These are phyloP conservation scores for Microdochium bolleyi DNA, from an alignment of 2,329 filamentous ascomycete genomes.

Conservation along the genomic window DNA sequence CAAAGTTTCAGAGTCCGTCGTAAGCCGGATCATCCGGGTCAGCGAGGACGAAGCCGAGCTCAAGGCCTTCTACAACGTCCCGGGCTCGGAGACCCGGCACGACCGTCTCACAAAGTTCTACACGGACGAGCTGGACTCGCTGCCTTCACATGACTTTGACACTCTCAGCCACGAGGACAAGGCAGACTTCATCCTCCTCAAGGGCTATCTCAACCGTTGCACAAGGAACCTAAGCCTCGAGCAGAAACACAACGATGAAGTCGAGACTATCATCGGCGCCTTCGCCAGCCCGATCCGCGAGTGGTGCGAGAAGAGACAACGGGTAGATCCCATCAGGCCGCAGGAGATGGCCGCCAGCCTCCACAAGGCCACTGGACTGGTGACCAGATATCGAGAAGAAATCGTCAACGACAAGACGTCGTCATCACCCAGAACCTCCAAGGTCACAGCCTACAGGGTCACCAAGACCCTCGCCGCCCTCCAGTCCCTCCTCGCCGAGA, in stretches of 20 bases:
- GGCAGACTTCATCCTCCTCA: constrained; percentile 41
- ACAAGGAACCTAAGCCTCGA: constrained; percentile 30
- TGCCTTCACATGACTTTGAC: constrained; percentile 25
- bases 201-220: constrained; percentile 32
- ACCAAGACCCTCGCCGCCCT: constrained; percentile 32
- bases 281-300: constrained; percentile 31
- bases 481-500: constrained; percentile 32
- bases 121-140: constrained; percentile 26
- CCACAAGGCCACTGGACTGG: constrained; percentile 20
- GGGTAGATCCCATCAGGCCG: constrained; percentile 31
- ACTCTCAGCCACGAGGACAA: constrained; percentile 31
- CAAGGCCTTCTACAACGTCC: constrained; percentile 38
- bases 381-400: constrained; percentile 21
- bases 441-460: constrained; percentile 37
- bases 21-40: constrained; percentile 34
- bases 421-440: constrained; percentile 20
- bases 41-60: constrained; percentile 37
- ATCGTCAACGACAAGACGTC: constrained; percentile 21
- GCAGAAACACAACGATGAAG: constrained; percentile 22
- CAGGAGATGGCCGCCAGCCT: constrained; percentile 33
- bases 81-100: constrained; percentile 30
- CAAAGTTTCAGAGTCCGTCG: constrained; percentile 19
- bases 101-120: constrained; percentile 31
- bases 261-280: constrained; percentile 29
- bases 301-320: constrained; percentile 39